Percentiles rank a stretch among this genome's conserved stretches.
Evolutionary conservation across 1,284 basidiomycete species (phyloP).

Genomic region (Inonotus obliquus): DNA sequence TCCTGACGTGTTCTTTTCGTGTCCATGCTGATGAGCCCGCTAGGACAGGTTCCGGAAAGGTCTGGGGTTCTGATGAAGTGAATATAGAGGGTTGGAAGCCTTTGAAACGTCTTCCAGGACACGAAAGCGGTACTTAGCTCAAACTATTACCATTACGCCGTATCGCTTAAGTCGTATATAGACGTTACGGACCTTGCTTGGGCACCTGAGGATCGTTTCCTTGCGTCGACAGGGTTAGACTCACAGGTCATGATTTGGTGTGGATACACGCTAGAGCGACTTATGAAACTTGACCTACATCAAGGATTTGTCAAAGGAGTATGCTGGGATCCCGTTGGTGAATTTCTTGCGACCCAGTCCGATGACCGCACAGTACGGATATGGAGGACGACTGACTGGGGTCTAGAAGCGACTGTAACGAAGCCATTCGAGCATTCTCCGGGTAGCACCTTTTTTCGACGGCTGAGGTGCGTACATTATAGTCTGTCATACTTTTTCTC

Average conservation of each 20-base stretch:
- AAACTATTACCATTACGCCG: neutral
- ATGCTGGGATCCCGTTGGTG: slow-evolving; percentile 96
- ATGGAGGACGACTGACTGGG: slow-evolving; percentile 94
- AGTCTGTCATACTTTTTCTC: neutral
- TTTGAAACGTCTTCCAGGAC: slow-evolving; percentile 84
- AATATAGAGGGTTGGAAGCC: slow-evolving; percentile 99
- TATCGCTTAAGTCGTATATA: slow-evolving; percentile 28
- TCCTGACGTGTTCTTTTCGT: neutral
- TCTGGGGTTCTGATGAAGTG: slow-evolving; percentile 90
- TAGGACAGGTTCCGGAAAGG: slow-evolving; percentile 76
- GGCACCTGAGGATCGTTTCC: slow-evolving; percentile 86
- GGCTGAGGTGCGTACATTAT: slow-evolving; percentile 65
- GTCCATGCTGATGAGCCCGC: neutral
- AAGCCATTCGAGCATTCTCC: slow-evolving; percentile 94
- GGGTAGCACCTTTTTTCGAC: slow-evolving; percentile 90
- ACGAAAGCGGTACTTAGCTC: slow-evolving; percentile 74
- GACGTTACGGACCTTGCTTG: slow-evolving; percentile 97
- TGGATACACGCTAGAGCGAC: slow-evolving; percentile 79
- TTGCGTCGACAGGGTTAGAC: slow-evolving; percentile 94
- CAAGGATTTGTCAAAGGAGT: slow-evolving; percentile 98
- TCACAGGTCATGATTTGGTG: slow-evolving; percentile 92
- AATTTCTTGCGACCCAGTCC: slow-evolving; percentile 94
- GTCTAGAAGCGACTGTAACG: slow-evolving; percentile 74
- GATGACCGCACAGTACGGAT: slow-evolving; percentile 96
- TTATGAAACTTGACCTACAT: slow-evolving; percentile 84